Evolutionary conservation across 2,329 filamentous ascomycete species (phyloP).

Genomic region (Hypoxylon sp.): DNA sequence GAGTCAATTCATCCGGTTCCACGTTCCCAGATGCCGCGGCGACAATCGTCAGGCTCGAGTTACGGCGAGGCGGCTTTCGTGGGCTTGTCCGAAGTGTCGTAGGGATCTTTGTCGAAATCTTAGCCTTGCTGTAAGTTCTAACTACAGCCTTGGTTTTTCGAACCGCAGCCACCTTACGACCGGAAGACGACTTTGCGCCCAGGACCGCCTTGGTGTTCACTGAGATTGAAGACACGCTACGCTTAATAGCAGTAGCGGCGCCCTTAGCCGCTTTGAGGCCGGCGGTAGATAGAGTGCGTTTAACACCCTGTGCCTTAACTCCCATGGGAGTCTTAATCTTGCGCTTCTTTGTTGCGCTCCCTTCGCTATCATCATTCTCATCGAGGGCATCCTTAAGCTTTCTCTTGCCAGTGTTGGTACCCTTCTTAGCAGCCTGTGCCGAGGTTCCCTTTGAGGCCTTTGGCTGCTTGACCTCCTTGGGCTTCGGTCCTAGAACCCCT

Average conservation of each 20-base stretch:
- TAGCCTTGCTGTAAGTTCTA: slow-evolving; percentile 53
- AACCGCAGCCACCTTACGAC: slow-evolving; percentile 47
- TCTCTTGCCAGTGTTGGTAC: slow-evolving; percentile 66
- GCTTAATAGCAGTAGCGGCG: slow-evolving; percentile 57
- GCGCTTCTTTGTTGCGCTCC: slow-evolving; percentile 59
- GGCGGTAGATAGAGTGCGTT: slow-evolving; percentile 52
- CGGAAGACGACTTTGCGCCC: slow-evolving; percentile 45
- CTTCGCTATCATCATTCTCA: slow-evolving; percentile 54
- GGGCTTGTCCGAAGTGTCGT: slow-evolving; percentile 38
- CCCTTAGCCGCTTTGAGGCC: slow-evolving; percentile 56
- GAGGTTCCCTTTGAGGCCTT: slow-evolving; percentile 62
- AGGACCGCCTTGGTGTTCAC: slow-evolving; percentile 55
- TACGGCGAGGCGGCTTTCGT: slow-evolving; percentile 44
- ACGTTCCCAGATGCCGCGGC: slow-evolving; percentile 43
- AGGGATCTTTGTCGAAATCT: slow-evolving; percentile 44
- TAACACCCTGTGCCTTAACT: slow-evolving; percentile 50
- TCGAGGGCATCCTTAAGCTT: slow-evolving; percentile 69
- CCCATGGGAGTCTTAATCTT: slow-evolving; percentile 62
- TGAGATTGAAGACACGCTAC: slow-evolving; percentile 58
- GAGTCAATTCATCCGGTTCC: slow-evolving; percentile 19
- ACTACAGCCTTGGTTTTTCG: slow-evolving; percentile 52
- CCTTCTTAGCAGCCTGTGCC: slow-evolving; percentile 54
- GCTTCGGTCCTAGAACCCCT: slow-evolving; percentile 74
- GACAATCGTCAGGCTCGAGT: slow-evolving; percentile 48
- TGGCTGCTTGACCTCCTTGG: slow-evolving; percentile 67